A percentile compares a stretch with the other conserved stretches of the same genome.
These are phyloP conservation scores for Pythium utonaiense DNA, from an alignment of 352 stramenopile genomes.

Conservation along the genomic window DNA sequence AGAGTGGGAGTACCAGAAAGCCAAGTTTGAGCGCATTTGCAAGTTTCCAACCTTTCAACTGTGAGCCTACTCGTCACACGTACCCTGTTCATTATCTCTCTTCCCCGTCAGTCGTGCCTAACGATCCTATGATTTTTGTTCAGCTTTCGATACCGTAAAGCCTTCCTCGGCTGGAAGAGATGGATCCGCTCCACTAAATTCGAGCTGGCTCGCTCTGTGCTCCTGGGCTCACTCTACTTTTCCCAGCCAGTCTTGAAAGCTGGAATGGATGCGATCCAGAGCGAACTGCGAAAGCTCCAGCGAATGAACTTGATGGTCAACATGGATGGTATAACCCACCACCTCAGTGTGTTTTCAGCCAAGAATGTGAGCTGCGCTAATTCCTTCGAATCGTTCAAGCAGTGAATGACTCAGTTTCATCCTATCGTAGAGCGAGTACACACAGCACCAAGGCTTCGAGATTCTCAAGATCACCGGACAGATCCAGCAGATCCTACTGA, in stretches of 20 bases:
- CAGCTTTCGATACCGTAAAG: constrained; percentile 70
- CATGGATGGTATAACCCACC: constrained; percentile 35
- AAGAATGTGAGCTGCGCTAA: constrained; percentile 33
- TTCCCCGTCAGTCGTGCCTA: no score
- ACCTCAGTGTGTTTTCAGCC: constrained; percentile 29
- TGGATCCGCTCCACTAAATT: constrained; percentile 44
- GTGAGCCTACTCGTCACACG: constrained; percentile 22
- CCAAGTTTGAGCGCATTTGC: constrained; percentile 37
- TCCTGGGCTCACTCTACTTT: constrained; percentile 51
- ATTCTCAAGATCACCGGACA: constrained; percentile 30
- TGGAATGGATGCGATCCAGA: constrained; percentile 33
- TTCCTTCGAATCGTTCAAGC: background rate
- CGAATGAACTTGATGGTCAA: constrained; percentile 39
- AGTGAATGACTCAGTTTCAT: background rate
- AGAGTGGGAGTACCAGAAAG: constrained; percentile 56
- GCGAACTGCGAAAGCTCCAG: constrained; percentile 30
- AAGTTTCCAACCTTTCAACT: constrained; percentile 44
- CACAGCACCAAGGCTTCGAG: constrained; percentile 12
- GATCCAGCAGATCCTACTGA: constrained; percentile 39
- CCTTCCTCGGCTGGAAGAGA: constrained; percentile 54
- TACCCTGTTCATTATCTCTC: no score
- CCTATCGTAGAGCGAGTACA: constrained; percentile 9
- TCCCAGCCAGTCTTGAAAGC: constrained; percentile 33
- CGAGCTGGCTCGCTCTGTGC: constrained; percentile 33
- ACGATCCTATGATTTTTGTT: no score